Base-by-base conservation (phyloP, 768 basidiomycete genomes). In the Hericium erinaceus region DNA sequence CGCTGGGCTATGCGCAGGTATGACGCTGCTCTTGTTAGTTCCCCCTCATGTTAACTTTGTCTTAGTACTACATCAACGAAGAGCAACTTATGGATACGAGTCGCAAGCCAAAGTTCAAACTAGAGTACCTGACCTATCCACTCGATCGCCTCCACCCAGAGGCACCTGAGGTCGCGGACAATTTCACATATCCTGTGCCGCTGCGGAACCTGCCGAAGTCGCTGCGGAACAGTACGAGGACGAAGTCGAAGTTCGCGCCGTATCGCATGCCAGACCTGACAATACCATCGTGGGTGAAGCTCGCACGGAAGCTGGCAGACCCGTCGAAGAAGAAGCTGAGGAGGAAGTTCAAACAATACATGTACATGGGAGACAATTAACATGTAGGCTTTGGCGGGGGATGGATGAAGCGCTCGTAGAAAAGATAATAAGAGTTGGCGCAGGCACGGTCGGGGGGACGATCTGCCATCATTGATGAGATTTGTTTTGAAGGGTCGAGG, bases 1-100 rank as follows among this genome's bases (percentile, higher is more conserved):
- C 89, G 4, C 72, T 94, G 44, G 91, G 91, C 48, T 97, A 86
- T 74, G 84, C 88, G 52, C 93, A 95, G 80, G 92, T 90, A 66
- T 55, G 78, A 62, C 22, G 49, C 0, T 41, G 24, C 20, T 28
- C 16, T 26, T 33, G 41, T 49, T 26, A 8, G 41, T 59, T 26
- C 57, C 54, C 38, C 49, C 64, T 51, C 48, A 54, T 56, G 57
- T 38, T 52, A 51, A 44, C 12, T 12, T 13, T 24, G 57, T 15
- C 54, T 56, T 70, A 90, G 87, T 90, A 82, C 67, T 84, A 80
- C 67, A 69, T 93, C 48, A 85, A 85, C 0, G 70, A 77, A 41
- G 55, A 66, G 44, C 64, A 59, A 57, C 70, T 90, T 13, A 75
- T 73, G 53, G 73, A 77, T 64, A 72, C 80, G 66, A 75, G 66